These are phyloP conservation scores for Ganoderma resinaceum DNA, from an alignment of 1,284 basidiomycete species.

Conservation along the genomic window DNA sequence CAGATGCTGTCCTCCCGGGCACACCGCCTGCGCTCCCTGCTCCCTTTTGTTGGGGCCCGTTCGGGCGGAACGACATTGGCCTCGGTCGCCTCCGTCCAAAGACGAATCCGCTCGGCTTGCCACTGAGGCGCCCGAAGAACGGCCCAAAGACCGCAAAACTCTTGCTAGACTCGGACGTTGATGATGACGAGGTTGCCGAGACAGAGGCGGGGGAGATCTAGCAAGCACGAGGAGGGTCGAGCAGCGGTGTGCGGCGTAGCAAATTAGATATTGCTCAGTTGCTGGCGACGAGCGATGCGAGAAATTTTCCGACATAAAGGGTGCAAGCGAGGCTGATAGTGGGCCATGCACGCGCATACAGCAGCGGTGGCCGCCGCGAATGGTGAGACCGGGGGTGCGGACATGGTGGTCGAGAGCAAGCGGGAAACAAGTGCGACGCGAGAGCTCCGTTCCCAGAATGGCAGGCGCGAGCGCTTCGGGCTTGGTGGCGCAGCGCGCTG, in stretches of 20 bases:
- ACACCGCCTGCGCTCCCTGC: neutral
- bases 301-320: neutral
- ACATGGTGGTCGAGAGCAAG: neutral
- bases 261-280: neutral
- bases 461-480: neutral
- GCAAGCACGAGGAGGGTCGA: neutral
- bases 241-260: neutral
- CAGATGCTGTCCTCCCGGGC: slow-evolving; percentile 9
- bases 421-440: neutral
- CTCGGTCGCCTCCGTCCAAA: neutral
- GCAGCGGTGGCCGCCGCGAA: neutral
- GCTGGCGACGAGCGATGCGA: too few species aligned
- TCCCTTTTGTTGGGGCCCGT: slow-evolving; percentile 5
- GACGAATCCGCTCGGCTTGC: neutral
- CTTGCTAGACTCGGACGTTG: neutral
- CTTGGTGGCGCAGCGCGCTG: neutral
- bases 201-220: neutral
- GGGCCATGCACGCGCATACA: neutral
- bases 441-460: neutral
- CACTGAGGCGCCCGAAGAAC: neutral
- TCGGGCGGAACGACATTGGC: slow-evolving; percentile 3
- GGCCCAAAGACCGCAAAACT: slow-evolving; percentile 2
- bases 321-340: neutral
- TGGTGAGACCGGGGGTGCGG: neutral
- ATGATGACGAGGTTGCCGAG: neutral